Base-by-base conservation (phyloP, 768 basidiomycete genomes). In the Cystobasidium tubakii region DNA sequence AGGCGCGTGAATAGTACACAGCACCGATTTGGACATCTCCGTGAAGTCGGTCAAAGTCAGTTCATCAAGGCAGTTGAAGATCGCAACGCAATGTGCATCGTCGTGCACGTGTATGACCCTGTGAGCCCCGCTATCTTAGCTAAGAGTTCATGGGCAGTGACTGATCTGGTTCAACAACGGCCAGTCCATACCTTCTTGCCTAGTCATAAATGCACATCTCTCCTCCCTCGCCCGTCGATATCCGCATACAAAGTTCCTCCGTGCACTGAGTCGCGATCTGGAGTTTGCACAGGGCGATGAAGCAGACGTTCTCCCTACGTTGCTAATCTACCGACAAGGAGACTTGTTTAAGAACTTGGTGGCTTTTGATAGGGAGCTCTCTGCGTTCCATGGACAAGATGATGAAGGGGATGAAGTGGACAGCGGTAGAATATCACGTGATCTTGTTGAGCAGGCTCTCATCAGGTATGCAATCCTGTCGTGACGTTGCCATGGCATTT, bases 211-310 rank as follows among this genome's bases (percentile, higher is more conserved):
- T 73, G 7, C 19, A 19, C 79, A 79, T 72, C 76, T 79, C 62
- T 74, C 78, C 0, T 17, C 72, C 1, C 74, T 79, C 25, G 78
- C 79, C 0, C 76, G 76, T 19, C 13, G 29, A 10, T 73, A 79
- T 71, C 78, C 78, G 9, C 57, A 75, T 19, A 77, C 76, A 46
- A 79, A 79, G 71, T 79, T 79, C 66, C 54, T 79, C 27, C 75
- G 77, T 33, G 65, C 75, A 1, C 71, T 43, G 4, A 76, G 78
- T 1, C 66, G 66, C 29, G 77, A 74, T n/a, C 46, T 79, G 39
- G 78, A 77, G n/a, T 79, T 79, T 44, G 75, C 76, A 62, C 42
- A 66, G 3, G 76, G 74, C 43, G 53, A 55, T n/a, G 78, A 77
- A 55, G 78, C 75, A 42, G 77, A 77, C 43, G 73, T 76, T 0